Evolutionary conservation across 73 alveolate genomes (phyloP), one percentile per base, ranked within the genome.

Genomic region (Blepharisma japonicum): DNA sequence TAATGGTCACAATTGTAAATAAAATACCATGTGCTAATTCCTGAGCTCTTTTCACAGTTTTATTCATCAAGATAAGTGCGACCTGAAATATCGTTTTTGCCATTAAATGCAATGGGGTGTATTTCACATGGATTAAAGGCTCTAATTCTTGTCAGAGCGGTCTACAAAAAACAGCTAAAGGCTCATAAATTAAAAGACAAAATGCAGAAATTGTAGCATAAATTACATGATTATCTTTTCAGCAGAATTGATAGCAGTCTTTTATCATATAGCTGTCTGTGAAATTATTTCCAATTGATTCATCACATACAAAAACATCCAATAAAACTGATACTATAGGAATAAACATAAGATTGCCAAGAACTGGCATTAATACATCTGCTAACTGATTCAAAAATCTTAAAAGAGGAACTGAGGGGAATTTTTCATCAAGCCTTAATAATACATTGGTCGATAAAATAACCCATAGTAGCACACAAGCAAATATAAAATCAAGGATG

Each of bases 221-320:
- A 1, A 39, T 14, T 25, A 14, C 5, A 25, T 61, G 74, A 61
- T 3, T 61, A 61, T 61, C 74, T 18, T 14, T 18, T 8, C 23
- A 61, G 46, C 74, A 61, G 18, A 61, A 20, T 14, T n/a, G 14
- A 3, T n/a, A 20, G 23, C 74, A 61, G 47, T 61, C 74, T 14
- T 14, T 14, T 18, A 14, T 5, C 74, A 61, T 14, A 25, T 18
- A 61, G 23, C n/a, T 8, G 47, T 61, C 74, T 14, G 74, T 18
- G 5, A 61, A 20, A 61, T 61, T 61, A 20, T 61, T 39, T 14
- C 74, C 74, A 61, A 61, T 61, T 14, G 47, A 14, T n/a, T 61
- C 5, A 14, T 9, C 23, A 25, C 74, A 61, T 20, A 61, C 18
- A 61, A 20, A 61, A 8, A 61, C 11, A 61, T 61, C 23, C 74